phyloP scores from a whole-genome alignment of 805 yeast genomes.

The Wickerhamomyces sydowiorum region DNA sequence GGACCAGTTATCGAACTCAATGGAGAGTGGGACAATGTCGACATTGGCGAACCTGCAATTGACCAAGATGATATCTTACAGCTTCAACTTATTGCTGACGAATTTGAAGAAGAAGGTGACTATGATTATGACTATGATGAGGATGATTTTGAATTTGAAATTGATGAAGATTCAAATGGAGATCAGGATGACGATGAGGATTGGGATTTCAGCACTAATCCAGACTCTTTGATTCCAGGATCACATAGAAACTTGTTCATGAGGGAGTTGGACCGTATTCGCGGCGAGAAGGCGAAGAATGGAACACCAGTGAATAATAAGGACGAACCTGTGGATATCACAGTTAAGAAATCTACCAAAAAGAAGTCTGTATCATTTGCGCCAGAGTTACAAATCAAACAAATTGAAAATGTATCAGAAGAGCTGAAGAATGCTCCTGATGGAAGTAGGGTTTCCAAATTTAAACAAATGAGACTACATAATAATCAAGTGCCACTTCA shows the following conservation, averaged over 20 bases:
- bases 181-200: conserved; percentile 17
- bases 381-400: conserved; percentile 47
- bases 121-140: conserved; percentile 26
- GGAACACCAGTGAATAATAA: conserved; percentile 11
- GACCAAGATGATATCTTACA: conserved; percentile 44
- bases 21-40: background rate
- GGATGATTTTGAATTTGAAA: conserved; percentile 33
- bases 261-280: conserved; percentile 15
- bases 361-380: conserved; percentile 53
- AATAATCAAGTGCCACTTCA: background rate
- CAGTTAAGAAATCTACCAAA: background rate
- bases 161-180: conserved; percentile 24
- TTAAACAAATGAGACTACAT: conserved; percentile 12
- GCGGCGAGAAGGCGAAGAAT: conserved; percentile 14
- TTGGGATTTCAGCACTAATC: conserved; percentile 10
- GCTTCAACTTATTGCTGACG: conserved; percentile 49
- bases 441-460: conserved; percentile 14
- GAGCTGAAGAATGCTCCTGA: conserved; percentile 29
- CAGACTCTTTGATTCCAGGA: conserved; percentile 15
- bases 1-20: background rate
- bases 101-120: conserved; percentile 29
- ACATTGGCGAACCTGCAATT: conserved; percentile 21
- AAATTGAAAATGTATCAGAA: conserved; percentile 51
- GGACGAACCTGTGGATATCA: conserved; percentile 8
- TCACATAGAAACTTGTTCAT: conserved; percentile 15